These are phyloP conservation scores for Arabidopsis suecica DNA, from an alignment of 345 rosid genomes.

Conservation along the genomic window DNA sequence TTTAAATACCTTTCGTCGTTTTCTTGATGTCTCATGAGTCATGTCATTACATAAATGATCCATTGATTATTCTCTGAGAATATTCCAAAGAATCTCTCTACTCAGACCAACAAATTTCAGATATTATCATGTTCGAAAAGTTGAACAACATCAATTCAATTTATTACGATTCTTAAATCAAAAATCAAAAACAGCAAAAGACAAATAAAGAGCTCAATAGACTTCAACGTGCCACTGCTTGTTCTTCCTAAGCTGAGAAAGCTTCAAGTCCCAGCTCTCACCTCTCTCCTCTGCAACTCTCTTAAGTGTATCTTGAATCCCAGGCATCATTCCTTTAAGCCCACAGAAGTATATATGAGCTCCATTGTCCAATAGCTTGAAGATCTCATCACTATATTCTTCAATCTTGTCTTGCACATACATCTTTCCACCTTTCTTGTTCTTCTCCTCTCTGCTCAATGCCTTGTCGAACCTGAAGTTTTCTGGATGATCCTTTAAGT, in stretches of 20 bases:
- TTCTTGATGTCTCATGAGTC: constrained; percentile 21
- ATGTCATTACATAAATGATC: neutral
- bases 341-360: constrained; percentile 99
- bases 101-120: constrained; percentile 15
- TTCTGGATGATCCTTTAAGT: constrained; percentile 75
- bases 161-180: constrained; percentile 27
- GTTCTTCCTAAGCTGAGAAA: constrained; percentile 93
- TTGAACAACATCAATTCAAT: constrained; percentile 25
- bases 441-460: constrained; percentile 91
- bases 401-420: constrained; percentile 98
- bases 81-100: constrained; percentile 17
- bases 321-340: constrained; percentile 99
- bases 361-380: constrained; percentile 86
- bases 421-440: constrained; percentile 97
- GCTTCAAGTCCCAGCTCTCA: constrained; percentile 92
- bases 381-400: constrained; percentile 91
- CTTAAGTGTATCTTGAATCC: constrained; percentile 90
- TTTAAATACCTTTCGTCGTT: constrained; percentile 25
- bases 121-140: constrained; percentile 12
- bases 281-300: constrained; percentile 94
- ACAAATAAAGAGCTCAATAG: constrained; percentile 46
- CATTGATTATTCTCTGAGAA: constrained; percentile 25
- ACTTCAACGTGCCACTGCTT: constrained; percentile 99
- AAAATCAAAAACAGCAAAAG: constrained; percentile 22
- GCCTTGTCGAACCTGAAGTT: constrained; percentile 86